Evolutionary conservation across 2,329 filamentous ascomycete genomes (phyloP).

Genomic region (Alternaria brassicae): DNA sequence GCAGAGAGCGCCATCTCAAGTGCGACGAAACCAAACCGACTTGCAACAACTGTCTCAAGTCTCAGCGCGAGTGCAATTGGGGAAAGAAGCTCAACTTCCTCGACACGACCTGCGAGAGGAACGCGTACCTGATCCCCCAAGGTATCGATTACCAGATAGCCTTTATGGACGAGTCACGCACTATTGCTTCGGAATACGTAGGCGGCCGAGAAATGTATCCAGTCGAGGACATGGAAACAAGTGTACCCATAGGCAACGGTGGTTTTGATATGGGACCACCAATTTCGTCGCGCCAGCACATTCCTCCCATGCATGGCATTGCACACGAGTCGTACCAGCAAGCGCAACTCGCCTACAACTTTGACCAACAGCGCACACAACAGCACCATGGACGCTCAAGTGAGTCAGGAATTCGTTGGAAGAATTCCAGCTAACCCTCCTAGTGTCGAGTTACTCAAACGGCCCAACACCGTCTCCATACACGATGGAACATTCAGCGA

Average conservation of each 20-base stretch:
- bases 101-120: constrained; percentile 74
- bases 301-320: constrained; percentile 61
- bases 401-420: constrained; percentile 12
- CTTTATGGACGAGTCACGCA: constrained; percentile 87
- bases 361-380: constrained; percentile 43
- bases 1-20: constrained; percentile 86
- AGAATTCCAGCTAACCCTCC: constrained; percentile 12
- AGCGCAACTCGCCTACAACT: constrained; percentile 51
- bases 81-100: constrained; percentile 92
- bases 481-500: constrained; percentile 34
- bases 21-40: constrained; percentile 77
- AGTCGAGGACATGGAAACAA: constrained; percentile 50
- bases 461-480: constrained; percentile 36
- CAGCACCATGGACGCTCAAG: constrained; percentile 33
- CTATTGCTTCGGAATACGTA: constrained; percentile 88
- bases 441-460: constrained; percentile 34
- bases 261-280: constrained; percentile 42
- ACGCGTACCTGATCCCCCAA: constrained; percentile 61
- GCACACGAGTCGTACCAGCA: constrained; percentile 57
- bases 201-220: constrained; percentile 79
- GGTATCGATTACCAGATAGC: constrained; percentile 71
- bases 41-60: constrained; percentile 85
- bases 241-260: constrained; percentile 29
- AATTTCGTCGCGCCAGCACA: constrained; percentile 54
- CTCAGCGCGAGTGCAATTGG: constrained; percentile 82